Conservation (phyloP, 2,329 filamentous ascomycete genomes). For the Phaeosphaeriaceae sp. region DNA sequence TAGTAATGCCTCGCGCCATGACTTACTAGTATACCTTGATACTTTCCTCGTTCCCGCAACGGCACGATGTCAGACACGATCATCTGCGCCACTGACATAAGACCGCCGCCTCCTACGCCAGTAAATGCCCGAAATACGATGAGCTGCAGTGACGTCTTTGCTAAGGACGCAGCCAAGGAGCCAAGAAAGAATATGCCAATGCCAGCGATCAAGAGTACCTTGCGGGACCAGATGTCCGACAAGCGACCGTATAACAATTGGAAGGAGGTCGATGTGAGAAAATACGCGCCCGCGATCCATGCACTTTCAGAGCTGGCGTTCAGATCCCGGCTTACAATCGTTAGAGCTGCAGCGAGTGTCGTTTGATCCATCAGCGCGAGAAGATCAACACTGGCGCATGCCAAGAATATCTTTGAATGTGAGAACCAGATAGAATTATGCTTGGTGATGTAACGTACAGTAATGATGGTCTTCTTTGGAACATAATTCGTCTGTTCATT, state of each 20-base stretch:
- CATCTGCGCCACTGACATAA: slow-evolving; percentile 54
- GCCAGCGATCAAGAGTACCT: slow-evolving; percentile 58
- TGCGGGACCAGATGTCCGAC: slow-evolving; percentile 66
- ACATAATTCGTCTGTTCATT: slow-evolving; percentile 34
- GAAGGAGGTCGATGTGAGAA: slow-evolving; percentile 69
- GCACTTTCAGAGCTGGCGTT: slow-evolving; percentile 58
- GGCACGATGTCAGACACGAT: slow-evolving; percentile 50
- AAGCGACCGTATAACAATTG: slow-evolving; percentile 71
- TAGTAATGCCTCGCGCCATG: not conserved
- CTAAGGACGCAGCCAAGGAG: slow-evolving; percentile 65
- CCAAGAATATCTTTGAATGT: slow-evolving; percentile 25
- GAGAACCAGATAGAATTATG: not conserved
- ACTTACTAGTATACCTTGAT: slow-evolving; percentile 44
- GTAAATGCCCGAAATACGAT: slow-evolving; percentile 67
- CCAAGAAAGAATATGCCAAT: slow-evolving; percentile 56
- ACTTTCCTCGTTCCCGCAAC: slow-evolving; percentile 48
- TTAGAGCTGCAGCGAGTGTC: slow-evolving; percentile 29
- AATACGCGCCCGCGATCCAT: slow-evolving; percentile 63
- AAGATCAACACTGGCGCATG: slow-evolving; percentile 31
- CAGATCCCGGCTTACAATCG: slow-evolving; percentile 37
- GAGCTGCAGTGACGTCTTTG: slow-evolving; percentile 59
- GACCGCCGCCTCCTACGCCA: slow-evolving; percentile 70
- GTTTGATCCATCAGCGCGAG: slow-evolving; percentile 31
- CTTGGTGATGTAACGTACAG: slow-evolving; percentile 10
- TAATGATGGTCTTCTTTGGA: slow-evolving; percentile 27